Percentiles rank a stretch among this genome's conserved stretches.
phyloP scores from a whole-genome alignment of 768 basidiomycete species.

The Lentinula aciculospora region DNA sequence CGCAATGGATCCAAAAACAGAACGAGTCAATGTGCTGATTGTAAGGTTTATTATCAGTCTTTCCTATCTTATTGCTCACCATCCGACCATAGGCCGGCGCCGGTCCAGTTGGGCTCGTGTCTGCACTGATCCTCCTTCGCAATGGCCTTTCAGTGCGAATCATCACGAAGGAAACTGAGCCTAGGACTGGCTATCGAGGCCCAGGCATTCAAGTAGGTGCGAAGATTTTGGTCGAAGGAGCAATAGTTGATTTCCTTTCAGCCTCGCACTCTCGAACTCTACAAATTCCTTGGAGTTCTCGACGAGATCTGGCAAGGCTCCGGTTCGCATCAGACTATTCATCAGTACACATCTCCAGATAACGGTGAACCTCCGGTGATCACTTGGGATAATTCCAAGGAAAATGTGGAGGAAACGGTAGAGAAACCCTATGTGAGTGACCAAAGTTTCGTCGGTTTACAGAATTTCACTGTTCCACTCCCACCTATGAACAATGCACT shows the following conservation, averaged over 20 bases:
- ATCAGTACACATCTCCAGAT: constrained; percentile 12
- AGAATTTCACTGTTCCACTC: background rate
- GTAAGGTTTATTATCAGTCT: background rate
- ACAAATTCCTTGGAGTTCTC: constrained; percentile 30
- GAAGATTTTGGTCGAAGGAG: background rate
- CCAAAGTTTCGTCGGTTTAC: background rate
- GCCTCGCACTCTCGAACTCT: constrained; percentile 41
- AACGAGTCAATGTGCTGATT: background rate
- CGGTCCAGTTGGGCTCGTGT: constrained; percentile 18
- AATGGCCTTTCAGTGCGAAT: constrained; percentile 46
- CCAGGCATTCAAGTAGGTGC: constrained; percentile 16
- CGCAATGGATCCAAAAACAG: background rate
- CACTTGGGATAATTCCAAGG: background rate
- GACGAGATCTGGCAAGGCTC: constrained; percentile 30
- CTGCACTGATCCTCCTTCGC: constrained; percentile 25
- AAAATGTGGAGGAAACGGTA: constrained; percentile 1
- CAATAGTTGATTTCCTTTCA: constrained; percentile 10
- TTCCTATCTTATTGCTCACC: background rate
- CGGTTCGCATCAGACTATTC: constrained; percentile 20
- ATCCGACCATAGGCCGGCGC: background rate
- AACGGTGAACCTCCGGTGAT: constrained; percentile 1
- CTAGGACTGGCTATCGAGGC: constrained; percentile 13
- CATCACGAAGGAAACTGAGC: constrained; percentile 36
- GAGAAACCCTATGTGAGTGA: constrained; percentile 10
- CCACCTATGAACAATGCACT: too few species aligned